A percentile compares a stretch with the other conserved stretches of the same genome.
Conservation (phyloP, 139 green algal species). For the Chlorella sp. region DNA sequence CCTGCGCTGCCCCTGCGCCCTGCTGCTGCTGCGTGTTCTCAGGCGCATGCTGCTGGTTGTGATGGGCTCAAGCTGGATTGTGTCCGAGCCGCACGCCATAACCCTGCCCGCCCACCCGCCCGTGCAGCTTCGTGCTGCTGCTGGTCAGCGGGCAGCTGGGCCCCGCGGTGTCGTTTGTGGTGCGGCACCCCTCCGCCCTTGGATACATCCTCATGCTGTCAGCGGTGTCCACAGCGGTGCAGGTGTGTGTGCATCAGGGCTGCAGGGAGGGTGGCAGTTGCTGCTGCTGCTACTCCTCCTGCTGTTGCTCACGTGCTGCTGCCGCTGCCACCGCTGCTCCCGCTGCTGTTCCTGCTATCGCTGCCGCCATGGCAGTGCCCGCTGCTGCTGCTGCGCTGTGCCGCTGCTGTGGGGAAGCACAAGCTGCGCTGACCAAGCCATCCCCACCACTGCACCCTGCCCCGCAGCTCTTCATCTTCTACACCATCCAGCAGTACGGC, state of each 20-base stretch:
- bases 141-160: conserved; percentile 66
- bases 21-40: too few species aligned
- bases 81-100: background rate
- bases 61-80: too few species aligned
- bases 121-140: conserved; percentile 34
- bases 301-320: too few species aligned
- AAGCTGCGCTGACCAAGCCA: background rate
- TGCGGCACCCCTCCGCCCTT: conserved; percentile 62
- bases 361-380: too few species aligned
- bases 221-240: conserved; percentile 47
- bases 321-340: too few species aligned
- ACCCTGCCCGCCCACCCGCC: background rate
- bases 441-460: background rate
- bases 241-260: background rate
- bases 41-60: too few species aligned
- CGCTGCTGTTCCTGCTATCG: too few species aligned
- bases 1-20: too few species aligned
- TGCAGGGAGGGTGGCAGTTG: too few species aligned
- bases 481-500: conserved; percentile 33
- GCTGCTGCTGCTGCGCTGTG: too few species aligned
- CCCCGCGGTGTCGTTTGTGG: conserved; percentile 71
- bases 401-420: too few species aligned
- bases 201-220: conserved; percentile 69
- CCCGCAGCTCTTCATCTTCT: conserved; percentile 81
- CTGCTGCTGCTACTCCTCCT: too few species aligned